These are phyloP conservation scores for Skeletonema costatum DNA, from an alignment of 108 stramenopile species.

Conservation along the genomic window DNA sequence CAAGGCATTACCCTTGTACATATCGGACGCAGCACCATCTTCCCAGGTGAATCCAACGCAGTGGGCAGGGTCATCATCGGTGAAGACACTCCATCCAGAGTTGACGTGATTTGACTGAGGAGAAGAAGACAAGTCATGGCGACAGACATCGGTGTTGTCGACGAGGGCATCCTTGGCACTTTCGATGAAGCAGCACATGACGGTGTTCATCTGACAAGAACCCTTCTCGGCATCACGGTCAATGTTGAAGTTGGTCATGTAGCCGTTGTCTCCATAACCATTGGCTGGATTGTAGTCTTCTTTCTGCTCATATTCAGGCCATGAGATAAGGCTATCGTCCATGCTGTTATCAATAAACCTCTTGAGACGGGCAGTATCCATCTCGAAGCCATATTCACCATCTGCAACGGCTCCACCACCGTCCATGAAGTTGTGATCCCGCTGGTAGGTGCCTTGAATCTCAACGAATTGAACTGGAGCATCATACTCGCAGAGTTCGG, in stretches of 20 bases:
- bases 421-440: conserved; percentile 14
- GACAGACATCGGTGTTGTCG: conserved; percentile 29
- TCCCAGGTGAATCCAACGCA: conserved; percentile 42
- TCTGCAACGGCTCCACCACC: conserved; percentile 21
- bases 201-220: conserved; percentile 28
- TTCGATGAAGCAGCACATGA: conserved; percentile 45
- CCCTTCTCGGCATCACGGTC: background rate
- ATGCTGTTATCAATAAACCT: conserved; percentile 12
- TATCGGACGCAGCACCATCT: conserved; percentile 7
- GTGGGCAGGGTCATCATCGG: conserved; percentile 14
- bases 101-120: conserved; percentile 37
- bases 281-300: conserved; percentile 24
- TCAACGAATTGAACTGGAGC: conserved; percentile 31
- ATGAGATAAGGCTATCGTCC: conserved; percentile 6
- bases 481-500: conserved; percentile 20
- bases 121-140: conserved; percentile 26
- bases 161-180: background rate
- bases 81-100: conserved; percentile 29
- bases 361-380: conserved; percentile 5
- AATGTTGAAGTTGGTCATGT: conserved; percentile 38
- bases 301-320: conserved; percentile 33
- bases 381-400: conserved; percentile 1
- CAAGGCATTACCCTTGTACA: conserved; percentile 25
- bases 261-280: conserved; percentile 18
- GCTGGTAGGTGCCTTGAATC: conserved; percentile 26